Percentiles rank a stretch among this genome's conserved stretches.
Evolutionary conservation across 306 rosid species (phyloP).

Genomic region (Prunus mira): DNA sequence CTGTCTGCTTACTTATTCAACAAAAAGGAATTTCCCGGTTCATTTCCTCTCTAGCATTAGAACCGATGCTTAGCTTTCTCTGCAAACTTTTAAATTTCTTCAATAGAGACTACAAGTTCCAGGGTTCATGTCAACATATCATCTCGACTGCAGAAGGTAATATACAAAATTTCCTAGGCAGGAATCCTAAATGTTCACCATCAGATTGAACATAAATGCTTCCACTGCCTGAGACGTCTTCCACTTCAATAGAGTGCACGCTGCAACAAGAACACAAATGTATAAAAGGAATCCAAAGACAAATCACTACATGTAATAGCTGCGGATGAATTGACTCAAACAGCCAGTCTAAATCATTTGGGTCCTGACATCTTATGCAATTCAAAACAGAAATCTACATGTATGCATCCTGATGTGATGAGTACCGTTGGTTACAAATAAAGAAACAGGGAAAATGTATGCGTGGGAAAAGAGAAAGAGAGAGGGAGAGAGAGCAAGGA

Average conservation of each 20-base stretch:
- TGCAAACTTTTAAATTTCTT: background rate
- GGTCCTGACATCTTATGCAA: background rate
- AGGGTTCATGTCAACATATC: constrained; percentile 52
- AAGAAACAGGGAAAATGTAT: background rate
- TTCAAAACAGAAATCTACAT: background rate
- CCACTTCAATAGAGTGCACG: constrained; percentile 66
- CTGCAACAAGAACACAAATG: constrained; percentile 33
- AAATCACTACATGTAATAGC: background rate
- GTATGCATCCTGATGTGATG: background rate
- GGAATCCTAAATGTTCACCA: constrained; percentile 88
- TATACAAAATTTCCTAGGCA: constrained; percentile 68
- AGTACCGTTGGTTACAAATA: background rate
- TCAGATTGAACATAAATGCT: constrained; percentile 79
- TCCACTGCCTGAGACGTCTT: constrained; percentile 59
- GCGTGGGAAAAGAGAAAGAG: too few relatives aligned
- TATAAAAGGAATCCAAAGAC: background rate
- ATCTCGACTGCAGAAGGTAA: constrained; percentile 80
- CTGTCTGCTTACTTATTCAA: constrained; percentile 1
- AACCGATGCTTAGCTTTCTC: background rate
- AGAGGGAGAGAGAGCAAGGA: too few relatives aligned
- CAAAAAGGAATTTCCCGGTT: background rate
- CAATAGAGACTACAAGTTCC: background rate
- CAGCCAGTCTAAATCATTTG: background rate
- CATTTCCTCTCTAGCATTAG: background rate
- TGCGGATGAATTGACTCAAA: background rate